Base-by-base conservation (phyloP, 352 stramenopile species). In the Pythium phragmiticola region DNA sequence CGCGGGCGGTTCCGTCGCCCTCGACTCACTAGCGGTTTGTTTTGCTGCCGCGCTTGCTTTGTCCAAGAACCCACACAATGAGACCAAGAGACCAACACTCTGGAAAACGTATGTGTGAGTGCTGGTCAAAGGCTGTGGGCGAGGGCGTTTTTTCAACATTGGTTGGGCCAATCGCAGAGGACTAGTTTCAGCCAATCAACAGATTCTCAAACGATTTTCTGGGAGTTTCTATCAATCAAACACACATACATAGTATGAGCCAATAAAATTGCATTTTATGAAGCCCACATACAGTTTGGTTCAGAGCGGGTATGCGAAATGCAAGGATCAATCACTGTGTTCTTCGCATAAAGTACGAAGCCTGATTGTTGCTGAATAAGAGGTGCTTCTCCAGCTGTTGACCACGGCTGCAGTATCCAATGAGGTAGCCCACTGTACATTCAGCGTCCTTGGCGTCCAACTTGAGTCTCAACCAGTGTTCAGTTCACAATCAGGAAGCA, bases 41-140 rank as follows among this genome's bases (percentile, higher is more conserved):
- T 39, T 5, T 37, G 36, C 21, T 49, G 26, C 36, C 8, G 26
- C 36, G 39, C 47, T 68, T 57, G 45, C 48, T 64, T 39, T 37
- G 28, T 17, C 54, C 42, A 54, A 48, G 55, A 74, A 50, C 43
- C 49, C 37, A 45, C 28, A 51, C 47, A 57, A 59, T 21, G n/a
- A 16, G 56, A 69, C 54, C 62, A 69, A 69, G 62, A 69, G 55
- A 69, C 55, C 46, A 60, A 53, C 62, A 69, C 57, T 63, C 62
- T 47, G 37, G 2, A 41, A 23, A 0, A 11, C 8, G 4, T 9
- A 4, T 0, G 5, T 52, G 68, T 75, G 68, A 75, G 68, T 75
- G 68, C 51, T 37, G 68, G 68, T 75, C 23, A 0, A 14, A 5
- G 16, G 7, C 36, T 21, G 52, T 47, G 51, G 51, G 34, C 33